Conservation (phyloP, 1,139 yeast species). For the Hansenula lynferdii region DNA sequence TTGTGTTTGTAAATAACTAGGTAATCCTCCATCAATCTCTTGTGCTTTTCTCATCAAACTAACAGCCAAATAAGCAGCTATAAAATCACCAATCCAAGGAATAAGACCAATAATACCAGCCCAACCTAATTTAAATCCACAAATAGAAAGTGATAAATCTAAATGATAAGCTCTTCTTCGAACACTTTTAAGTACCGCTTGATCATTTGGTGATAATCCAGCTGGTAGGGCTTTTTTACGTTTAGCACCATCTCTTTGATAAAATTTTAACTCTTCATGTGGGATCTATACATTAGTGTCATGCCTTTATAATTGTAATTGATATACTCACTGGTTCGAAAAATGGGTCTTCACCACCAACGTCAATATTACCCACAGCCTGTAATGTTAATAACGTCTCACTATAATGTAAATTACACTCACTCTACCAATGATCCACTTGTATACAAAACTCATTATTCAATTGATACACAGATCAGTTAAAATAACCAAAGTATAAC, state of each 20-base stretch:
- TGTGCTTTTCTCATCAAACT: constrained; percentile 45
- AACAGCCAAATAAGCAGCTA: constrained; percentile 47
- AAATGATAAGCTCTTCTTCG: constrained; percentile 58
- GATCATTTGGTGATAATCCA: constrained; percentile 52
- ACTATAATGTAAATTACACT: too few relatives aligned
- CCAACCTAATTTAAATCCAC: constrained; percentile 72
- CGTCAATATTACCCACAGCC: constrained; percentile 21
- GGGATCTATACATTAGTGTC: constrained; percentile 19
- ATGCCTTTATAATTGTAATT: too few relatives aligned
- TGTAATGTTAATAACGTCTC: too few relatives aligned
- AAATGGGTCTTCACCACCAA: constrained; percentile 20
- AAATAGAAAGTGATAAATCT: constrained; percentile 55
- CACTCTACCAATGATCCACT: not conserved
- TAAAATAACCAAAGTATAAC: too few relatives aligned
- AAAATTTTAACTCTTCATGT: constrained; percentile 17
- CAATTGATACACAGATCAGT: too few relatives aligned
- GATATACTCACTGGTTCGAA: constrained; percentile 14
- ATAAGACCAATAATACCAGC: constrained; percentile 68
- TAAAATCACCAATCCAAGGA: constrained; percentile 58
- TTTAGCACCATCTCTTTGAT: constrained; percentile 23
- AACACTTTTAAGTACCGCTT: constrained; percentile 46
- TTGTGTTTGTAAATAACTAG: constrained; percentile 39
- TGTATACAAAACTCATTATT: not conserved
- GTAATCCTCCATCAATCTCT: constrained; percentile 61
- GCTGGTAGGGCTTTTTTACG: constrained; percentile 40